Conservation (phyloP, 257 asterid genomes). For the Petunia axillaris region DNA sequence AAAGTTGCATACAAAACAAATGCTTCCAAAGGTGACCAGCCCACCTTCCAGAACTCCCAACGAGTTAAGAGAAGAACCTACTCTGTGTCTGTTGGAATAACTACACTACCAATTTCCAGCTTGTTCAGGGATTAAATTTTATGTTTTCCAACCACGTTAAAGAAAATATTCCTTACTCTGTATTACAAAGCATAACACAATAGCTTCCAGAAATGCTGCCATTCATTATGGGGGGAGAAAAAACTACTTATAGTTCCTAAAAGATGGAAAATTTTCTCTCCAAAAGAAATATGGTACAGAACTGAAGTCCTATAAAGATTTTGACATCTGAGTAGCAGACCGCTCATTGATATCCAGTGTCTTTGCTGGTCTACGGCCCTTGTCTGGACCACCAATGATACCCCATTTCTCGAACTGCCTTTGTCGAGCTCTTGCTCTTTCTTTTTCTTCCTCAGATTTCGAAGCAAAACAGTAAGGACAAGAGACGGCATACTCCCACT, state of each 20-base stretch:
- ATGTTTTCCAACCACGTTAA: too few species aligned
- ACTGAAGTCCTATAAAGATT: constrained; percentile 30
- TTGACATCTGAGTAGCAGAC: constrained; percentile 41
- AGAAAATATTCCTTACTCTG: too few species aligned
- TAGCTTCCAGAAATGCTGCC: background rate
- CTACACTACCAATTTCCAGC: too few species aligned
- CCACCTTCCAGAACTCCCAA: too few species aligned
- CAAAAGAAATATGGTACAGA: background rate
- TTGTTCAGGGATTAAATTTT: too few species aligned
- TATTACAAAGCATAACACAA: too few species aligned
- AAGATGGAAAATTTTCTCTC: background rate
- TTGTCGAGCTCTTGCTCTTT: constrained; percentile 91
- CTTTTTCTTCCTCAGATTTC: constrained; percentile 93
- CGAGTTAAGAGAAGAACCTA: too few species aligned
- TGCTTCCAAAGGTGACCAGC: too few species aligned
- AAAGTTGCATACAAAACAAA: too few species aligned
- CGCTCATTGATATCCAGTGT: constrained; percentile 26
- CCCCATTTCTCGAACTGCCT: constrained; percentile 88
- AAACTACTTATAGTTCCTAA: background rate
- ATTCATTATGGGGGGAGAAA: background rate
- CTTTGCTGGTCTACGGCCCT: constrained; percentile 68
- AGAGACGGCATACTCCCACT: constrained; percentile 84
- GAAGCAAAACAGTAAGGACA: constrained; percentile 87
- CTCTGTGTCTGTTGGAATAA: too few species aligned
- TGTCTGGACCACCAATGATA: constrained; percentile 92